Evolutionary conservation across 202 grass and related monocot species (phyloP).

Genomic region (Elaeis oleifera): DNA sequence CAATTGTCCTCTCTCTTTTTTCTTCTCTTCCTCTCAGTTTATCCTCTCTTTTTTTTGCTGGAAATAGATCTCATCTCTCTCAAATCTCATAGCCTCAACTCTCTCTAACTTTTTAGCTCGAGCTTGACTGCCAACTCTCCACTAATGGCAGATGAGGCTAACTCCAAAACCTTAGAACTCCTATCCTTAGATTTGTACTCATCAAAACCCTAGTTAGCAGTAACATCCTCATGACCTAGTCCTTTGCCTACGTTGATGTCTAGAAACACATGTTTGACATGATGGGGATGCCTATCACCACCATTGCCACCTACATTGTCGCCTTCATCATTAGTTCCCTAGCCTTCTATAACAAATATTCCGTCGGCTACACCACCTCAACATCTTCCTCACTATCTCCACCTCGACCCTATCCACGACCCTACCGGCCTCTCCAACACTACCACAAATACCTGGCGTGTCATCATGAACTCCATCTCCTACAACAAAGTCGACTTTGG

Average conservation of each 20-base stretch:
- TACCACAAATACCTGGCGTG: conserved; percentile 56
- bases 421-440: conserved; percentile 80
- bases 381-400: conserved; percentile 77
- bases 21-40: too few species aligned
- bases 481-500: conserved; percentile 56
- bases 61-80: too few species aligned
- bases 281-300: conserved; percentile 72
- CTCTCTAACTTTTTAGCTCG: too few species aligned
- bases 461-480: conserved; percentile 72
- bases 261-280: conserved; percentile 73
- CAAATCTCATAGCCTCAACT: too few species aligned
- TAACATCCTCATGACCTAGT: conserved; percentile 47
- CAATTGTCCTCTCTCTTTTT: too few species aligned
- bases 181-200: neutral
- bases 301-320: conserved; percentile 58
- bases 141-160: conserved; percentile 2
- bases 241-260: conserved; percentile 44
- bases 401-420: conserved; percentile 66
- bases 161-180: neutral
- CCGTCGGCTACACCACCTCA: conserved; percentile 64
- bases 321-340: conserved; percentile 63
- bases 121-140: too few species aligned
- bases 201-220: conserved; percentile 34
- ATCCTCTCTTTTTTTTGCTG: too few species aligned
- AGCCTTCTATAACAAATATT: conserved; percentile 88